Conservation (phyloP, 345 rosid species). For the Sonneratia alba region DNA sequence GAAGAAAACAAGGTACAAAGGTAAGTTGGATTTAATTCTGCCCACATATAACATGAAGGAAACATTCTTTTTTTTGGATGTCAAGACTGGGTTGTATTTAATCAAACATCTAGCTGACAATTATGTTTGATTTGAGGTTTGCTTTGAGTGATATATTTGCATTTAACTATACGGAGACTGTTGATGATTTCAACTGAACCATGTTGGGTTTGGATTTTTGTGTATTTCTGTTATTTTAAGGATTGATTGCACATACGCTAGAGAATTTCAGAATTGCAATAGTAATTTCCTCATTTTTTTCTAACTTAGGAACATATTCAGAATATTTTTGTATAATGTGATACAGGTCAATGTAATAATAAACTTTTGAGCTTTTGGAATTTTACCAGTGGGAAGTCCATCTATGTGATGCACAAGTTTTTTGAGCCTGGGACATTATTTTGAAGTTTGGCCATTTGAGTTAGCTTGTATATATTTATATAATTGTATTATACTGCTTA, state of each 20-base stretch:
- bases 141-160: background rate
- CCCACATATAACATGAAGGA: background rate
- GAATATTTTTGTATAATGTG: background rate
- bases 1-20: slow-evolving; percentile 96
- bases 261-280: background rate
- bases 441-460: background rate
- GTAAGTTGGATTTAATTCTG: slow-evolving; percentile 29
- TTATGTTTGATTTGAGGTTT: background rate
- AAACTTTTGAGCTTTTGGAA: background rate
- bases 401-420: background rate
- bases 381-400: background rate
- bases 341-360: too few species aligned
- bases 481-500: background rate
- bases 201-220: background rate
- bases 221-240: background rate
- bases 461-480: background rate
- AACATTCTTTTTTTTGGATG: background rate
- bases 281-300: background rate
- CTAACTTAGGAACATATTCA: background rate
- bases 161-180: background rate
- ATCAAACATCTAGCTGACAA: background rate
- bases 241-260: background rate
- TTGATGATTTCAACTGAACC: background rate
- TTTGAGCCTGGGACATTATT: background rate
- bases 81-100: background rate